These are phyloP conservation scores for Fraxinus greggii DNA, from an alignment of 305 asterid genomes.

Conservation along the genomic window DNA sequence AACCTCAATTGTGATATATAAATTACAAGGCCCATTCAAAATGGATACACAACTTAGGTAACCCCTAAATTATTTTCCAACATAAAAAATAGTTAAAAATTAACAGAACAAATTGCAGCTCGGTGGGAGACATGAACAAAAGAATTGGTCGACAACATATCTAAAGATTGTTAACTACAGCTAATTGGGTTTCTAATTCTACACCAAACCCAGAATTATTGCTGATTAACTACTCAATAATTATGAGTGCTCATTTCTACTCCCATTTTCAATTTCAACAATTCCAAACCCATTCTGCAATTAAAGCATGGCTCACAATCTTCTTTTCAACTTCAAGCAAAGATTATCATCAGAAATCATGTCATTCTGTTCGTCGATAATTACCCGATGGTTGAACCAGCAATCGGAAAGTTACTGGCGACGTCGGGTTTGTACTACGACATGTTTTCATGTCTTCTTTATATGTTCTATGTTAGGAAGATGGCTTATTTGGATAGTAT, in stretches of 20 bases:
- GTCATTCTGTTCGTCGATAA: background rate
- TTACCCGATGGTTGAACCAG: background rate
- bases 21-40: background rate
- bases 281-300: background rate
- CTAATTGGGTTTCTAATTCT: background rate
- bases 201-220: background rate
- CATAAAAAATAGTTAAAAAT: too few species aligned
- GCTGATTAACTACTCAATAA: background rate
- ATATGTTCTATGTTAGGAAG: background rate
- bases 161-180: background rate
- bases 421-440: background rate
- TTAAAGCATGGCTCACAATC: background rate
- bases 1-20: background rate
- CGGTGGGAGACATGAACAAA: background rate
- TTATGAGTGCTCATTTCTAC: background rate
- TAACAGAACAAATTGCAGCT: background rate
- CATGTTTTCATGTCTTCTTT: background rate
- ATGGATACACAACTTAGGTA: background rate
- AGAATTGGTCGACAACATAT: background rate
- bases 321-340: background rate
- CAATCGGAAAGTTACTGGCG: background rate
- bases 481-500: too few species aligned
- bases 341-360: background rate
- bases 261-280: background rate
- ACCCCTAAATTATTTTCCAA: background rate